These are phyloP conservation scores for Leccinum longicurvipes DNA, from an alignment of 768 basidiomycete species.

Conservation along the genomic window DNA sequence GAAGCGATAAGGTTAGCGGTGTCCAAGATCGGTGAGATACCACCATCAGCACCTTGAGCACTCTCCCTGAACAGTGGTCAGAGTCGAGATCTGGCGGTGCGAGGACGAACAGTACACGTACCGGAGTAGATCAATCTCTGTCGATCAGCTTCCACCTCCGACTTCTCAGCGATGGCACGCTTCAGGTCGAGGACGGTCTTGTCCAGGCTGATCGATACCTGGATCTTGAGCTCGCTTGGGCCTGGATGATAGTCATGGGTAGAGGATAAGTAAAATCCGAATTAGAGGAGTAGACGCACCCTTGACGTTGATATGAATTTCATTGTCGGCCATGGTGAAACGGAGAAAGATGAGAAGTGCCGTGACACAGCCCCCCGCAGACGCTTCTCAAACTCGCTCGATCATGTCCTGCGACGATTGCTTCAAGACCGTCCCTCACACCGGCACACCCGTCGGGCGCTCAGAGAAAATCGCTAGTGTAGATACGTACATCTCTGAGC, in stretches of 20 bases:
- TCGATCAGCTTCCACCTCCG: conserved; percentile 80
- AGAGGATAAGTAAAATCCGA: background rate
- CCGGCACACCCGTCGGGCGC: conserved; percentile 41
- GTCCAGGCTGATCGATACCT: conserved; percentile 74
- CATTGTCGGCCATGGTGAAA: conserved; percentile 52
- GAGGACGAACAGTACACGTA: conserved; percentile 28
- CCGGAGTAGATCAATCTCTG: conserved; percentile 94
- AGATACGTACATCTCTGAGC: conserved; percentile 54
- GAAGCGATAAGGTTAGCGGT: conserved; percentile 6
- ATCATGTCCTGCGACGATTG: conserved; percentile 51
- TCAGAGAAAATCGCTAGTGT: conserved; percentile 38
- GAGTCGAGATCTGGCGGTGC: background rate
- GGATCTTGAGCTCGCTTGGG: conserved; percentile 89
- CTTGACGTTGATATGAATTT: conserved; percentile 69
- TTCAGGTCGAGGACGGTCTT: conserved; percentile 93
- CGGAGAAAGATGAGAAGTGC: background rate
- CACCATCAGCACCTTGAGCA: conserved; percentile 56
- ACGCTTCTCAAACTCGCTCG: background rate
- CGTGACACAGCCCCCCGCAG: conserved; percentile 9
- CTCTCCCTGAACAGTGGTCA: conserved; percentile 47
- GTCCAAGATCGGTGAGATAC: background rate
- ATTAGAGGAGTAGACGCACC: conserved; percentile 38
- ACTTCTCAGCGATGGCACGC: conserved; percentile 79
- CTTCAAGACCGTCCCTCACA: conserved; percentile 49
- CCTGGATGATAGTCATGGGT: conserved; percentile 38